phyloP scores from a whole-genome alignment of 768 basidiomycete genomes.

The Butyriboletus loyo region DNA sequence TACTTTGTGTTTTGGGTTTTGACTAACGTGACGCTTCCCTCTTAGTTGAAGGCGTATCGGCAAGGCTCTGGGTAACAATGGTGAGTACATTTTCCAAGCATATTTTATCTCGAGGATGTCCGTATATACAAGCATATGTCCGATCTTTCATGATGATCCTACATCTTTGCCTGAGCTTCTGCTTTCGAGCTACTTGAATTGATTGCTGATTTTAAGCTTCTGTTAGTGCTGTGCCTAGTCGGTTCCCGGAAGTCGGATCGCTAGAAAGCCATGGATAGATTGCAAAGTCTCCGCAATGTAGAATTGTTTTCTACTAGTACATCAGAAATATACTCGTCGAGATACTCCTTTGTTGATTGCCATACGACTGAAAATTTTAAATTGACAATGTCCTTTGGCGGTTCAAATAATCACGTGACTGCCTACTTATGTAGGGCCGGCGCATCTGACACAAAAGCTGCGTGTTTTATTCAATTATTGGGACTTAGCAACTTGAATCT shows the following conservation, averaged over 20 bases:
- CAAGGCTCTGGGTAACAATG: neutral
- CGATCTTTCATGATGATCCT: slow-evolving; percentile 60
- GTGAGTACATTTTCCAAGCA: slow-evolving; percentile 6
- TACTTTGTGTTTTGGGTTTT: slow-evolving; percentile 17
- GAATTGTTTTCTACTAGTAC: neutral
- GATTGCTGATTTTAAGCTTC: slow-evolving; percentile 1
- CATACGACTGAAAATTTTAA: no score
- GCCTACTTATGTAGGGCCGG: slow-evolving; percentile 13
- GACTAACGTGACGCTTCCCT: neutral
- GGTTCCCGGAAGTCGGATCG: neutral
- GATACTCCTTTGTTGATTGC: neutral
- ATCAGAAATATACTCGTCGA: neutral
- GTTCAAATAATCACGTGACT: slow-evolving; percentile 9
- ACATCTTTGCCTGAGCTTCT: slow-evolving; percentile 45
- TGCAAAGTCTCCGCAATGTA: neutral
- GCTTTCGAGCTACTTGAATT: neutral
- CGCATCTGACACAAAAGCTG: slow-evolving; percentile 17
- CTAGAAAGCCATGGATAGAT: neutral
- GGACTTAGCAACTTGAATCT: neutral
- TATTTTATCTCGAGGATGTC: slow-evolving; percentile 43
- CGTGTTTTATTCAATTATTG: slow-evolving; percentile 11
- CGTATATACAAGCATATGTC: slow-evolving; percentile 74
- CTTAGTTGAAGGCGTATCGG: neutral
- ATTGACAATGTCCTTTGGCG: no score
- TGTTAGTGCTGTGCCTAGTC: neutral